Evolutionary conservation across 1,139 yeast genomes (phyloP).

Genomic region (Pichia sp.): DNA sequence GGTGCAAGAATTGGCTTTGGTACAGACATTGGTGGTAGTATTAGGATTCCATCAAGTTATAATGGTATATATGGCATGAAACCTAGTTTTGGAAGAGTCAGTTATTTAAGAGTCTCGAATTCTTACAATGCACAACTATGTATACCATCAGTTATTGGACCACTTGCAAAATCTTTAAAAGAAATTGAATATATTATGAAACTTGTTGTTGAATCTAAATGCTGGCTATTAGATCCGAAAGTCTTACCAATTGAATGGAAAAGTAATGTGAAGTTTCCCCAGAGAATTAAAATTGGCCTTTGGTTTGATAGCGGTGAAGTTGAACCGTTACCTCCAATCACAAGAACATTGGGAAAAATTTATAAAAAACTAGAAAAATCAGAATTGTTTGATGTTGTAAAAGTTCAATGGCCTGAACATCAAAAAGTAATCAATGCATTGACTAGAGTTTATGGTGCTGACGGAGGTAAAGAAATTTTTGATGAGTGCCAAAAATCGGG

Average conservation of each 20-base stretch:
- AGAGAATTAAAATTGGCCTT: conserved; percentile 29
- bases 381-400: conserved; percentile 39
- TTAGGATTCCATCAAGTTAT: conserved; percentile 50
- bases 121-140: conserved; percentile 54
- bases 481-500: conserved; percentile 33
- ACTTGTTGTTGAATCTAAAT: conserved; percentile 42
- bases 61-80: conserved; percentile 50
- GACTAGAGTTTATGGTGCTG: conserved; percentile 35
- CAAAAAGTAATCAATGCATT: conserved; percentile 26
- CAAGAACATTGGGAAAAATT: conserved; percentile 34
- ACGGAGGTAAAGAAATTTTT: conserved; percentile 39
- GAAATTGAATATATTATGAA: conserved; percentile 62
- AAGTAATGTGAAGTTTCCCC: conserved; percentile 21
- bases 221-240: conserved; percentile 51
- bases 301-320: conserved; percentile 30
- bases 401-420: conserved; percentile 38
- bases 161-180: conserved; percentile 49
- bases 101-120: conserved; percentile 45
- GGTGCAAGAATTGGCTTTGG: conserved; percentile 51
- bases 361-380: conserved; percentile 23
- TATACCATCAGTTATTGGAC: conserved; percentile 52
- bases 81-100: conserved; percentile 44
- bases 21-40: conserved; percentile 61
- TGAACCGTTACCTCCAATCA: conserved; percentile 46
- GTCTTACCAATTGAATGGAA: conserved; percentile 45